phyloP scores from a whole-genome alignment of 257 asterid species.

The Plantago elongata region DNA sequence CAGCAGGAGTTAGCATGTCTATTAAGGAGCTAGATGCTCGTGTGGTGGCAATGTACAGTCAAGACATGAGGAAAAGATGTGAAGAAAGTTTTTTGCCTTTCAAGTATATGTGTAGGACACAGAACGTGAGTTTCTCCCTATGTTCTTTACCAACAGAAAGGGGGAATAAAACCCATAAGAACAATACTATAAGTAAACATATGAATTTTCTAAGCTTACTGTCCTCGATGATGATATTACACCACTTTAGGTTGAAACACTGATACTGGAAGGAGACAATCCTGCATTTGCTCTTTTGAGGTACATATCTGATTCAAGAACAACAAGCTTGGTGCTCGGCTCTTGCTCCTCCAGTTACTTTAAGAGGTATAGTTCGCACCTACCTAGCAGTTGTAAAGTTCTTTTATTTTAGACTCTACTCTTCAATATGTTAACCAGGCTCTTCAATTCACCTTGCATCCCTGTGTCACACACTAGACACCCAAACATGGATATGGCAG shows the following conservation, averaged over 20 bases:
- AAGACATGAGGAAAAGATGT: slow-evolving; percentile 53
- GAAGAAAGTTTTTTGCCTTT: slow-evolving; percentile 47
- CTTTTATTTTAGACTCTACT: slow-evolving; percentile 3
- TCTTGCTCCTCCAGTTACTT: slow-evolving; percentile 52
- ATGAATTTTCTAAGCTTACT: slow-evolving; percentile 8
- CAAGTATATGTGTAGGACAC: slow-evolving; percentile 32
- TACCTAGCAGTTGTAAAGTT: slow-evolving; percentile 3
- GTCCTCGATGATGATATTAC: slow-evolving; percentile 19
- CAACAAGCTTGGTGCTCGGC: slow-evolving; percentile 61
- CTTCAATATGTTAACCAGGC: background rate
- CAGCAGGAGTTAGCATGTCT: slow-evolving; percentile 68
- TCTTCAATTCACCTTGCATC: too few species aligned
- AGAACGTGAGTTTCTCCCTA: slow-evolving; percentile 35
- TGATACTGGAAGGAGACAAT: slow-evolving; percentile 75
- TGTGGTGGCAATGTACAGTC: slow-evolving; percentile 46
- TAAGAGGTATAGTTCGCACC: slow-evolving; percentile 43
- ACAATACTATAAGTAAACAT: too few species aligned
- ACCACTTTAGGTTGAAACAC: slow-evolving; percentile 46
- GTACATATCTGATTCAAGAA: slow-evolving; percentile 49
- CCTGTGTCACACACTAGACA: too few species aligned
- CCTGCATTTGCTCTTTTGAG: slow-evolving; percentile 62
- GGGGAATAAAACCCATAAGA: too few species aligned
- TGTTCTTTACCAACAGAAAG: background rate
- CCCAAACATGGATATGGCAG: too few species aligned
- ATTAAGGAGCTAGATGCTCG: slow-evolving; percentile 52